Evolutionary conservation across 1,284 basidiomycete species (phyloP).

Genomic region (Amylostereum chailletii): DNA sequence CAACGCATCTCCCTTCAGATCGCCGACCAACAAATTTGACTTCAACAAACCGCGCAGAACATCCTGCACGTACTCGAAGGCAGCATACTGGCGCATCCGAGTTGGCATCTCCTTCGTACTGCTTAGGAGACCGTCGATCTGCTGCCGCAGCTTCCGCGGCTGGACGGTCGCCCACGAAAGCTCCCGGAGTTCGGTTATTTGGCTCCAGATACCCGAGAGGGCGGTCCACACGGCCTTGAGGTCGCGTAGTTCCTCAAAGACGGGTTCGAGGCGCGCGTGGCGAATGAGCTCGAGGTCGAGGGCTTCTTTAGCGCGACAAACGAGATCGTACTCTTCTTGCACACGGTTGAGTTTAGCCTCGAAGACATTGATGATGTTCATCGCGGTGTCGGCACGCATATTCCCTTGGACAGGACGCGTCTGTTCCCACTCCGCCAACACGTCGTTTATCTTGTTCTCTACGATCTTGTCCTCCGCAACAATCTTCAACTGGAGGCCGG

Average conservation of each 20-base stretch:
- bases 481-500: conserved; percentile 95
- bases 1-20: conserved; percentile 95
- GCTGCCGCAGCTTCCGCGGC: conserved; percentile 90
- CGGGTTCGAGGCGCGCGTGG: conserved; percentile 87
- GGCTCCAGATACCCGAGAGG: conserved; percentile 93
- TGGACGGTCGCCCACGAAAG: conserved; percentile 89
- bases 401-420: conserved; percentile 93
- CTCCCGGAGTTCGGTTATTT: conserved; percentile 86
- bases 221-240: conserved; percentile 99
- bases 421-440: conserved; percentile 91
- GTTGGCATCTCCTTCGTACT: conserved; percentile 99
- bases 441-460: conserved; percentile 86
- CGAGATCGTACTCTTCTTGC: conserved; percentile 89
- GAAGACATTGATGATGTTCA: conserved; percentile 92
- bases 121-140: conserved; percentile 81
- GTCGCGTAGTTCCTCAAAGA: conserved; percentile 92
- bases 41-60: conserved; percentile 81
- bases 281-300: conserved; percentile 87
- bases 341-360: conserved; percentile 85
- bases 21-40: conserved; percentile 81
- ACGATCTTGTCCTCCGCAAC: conserved; percentile 99
- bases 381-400: conserved; percentile 90
- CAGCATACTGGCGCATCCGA: conserved; percentile 97
- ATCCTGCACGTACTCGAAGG: conserved; percentile 98
- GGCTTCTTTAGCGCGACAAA: conserved; percentile 94